Percentiles rank a stretch among this genome's conserved stretches.
Evolutionary conservation across 2,329 filamentous ascomycete species (phyloP).

Genomic region (Chalaropsis thielavioides): DNA sequence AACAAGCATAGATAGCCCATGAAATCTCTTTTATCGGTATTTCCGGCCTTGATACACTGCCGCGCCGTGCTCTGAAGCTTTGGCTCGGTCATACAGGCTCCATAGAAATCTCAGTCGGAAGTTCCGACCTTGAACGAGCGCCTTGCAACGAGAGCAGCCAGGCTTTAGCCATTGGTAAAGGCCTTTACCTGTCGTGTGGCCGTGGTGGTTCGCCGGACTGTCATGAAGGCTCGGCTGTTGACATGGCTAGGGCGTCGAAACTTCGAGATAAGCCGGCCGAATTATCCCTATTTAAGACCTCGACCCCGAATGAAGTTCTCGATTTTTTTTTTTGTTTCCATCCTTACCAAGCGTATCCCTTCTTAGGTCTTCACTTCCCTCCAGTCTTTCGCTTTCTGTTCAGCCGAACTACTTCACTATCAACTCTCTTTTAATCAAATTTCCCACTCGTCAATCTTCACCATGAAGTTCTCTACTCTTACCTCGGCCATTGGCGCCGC

Average conservation of each 20-base stretch:
- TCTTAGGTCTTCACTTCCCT: not conserved
- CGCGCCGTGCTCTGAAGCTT: not conserved
- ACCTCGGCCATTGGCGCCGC: not conserved
- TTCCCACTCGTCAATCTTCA: not conserved
- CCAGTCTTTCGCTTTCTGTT: not conserved
- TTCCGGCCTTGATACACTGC: not conserved
- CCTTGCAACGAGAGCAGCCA: not conserved
- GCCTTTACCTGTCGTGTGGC: not conserved
- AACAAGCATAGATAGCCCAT: not conserved
- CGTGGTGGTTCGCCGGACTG: not conserved
- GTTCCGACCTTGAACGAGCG: not conserved
- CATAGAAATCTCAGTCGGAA: not conserved
- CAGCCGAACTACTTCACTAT: not conserved
- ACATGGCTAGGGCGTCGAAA: not conserved
- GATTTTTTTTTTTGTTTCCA: not conserved
- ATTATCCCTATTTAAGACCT: not conserved
- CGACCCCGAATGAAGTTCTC: not conserved
- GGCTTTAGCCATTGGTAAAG: not conserved
- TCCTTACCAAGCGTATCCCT: not conserved
- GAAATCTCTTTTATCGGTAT: not conserved
- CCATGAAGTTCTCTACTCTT: constrained; percentile 1
- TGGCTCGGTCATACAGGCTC: not conserved
- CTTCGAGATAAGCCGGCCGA: not conserved
- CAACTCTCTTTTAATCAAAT: not conserved
- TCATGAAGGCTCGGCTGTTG: not conserved